Evolutionary conservation across 192 early-diverging fungal genomes (phyloP).

Genomic region (Gryganskiella cystojenkinii): DNA sequence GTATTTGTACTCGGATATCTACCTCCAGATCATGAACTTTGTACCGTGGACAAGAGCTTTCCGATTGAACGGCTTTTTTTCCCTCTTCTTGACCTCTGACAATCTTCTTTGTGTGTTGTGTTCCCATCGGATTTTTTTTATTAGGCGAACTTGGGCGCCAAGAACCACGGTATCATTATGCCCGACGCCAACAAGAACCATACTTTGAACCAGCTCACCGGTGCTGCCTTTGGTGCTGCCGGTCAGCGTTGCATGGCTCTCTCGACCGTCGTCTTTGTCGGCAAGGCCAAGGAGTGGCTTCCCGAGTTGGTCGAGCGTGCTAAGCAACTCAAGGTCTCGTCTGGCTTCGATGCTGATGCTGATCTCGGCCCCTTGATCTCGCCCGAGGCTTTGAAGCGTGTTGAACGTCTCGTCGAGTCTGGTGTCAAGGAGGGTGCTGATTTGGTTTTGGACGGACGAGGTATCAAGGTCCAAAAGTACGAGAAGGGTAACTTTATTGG

Average conservation of each 20-base stretch:
- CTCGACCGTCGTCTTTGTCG: constrained; percentile 92
- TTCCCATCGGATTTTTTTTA: constrained; percentile 1
- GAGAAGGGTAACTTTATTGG: constrained; percentile 95
- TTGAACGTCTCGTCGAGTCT: constrained; percentile 81
- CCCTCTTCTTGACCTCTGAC: neutral
- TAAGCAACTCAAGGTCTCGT: constrained; percentile 80
- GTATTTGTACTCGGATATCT: neutral
- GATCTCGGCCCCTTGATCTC: constrained; percentile 95
- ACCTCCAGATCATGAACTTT: no score
- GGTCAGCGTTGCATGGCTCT: constrained; percentile 99
- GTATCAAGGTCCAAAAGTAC: constrained; percentile 74
- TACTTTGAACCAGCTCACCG: constrained; percentile 90
- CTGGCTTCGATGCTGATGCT: constrained; percentile 85
- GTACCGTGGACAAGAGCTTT: no score
- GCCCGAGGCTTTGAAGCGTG: constrained; percentile 78
- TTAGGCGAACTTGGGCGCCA: constrained; percentile 92
- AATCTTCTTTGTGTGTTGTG: neutral
- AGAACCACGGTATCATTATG: constrained; percentile 97
- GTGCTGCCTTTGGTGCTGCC: constrained; percentile 97
- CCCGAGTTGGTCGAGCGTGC: constrained; percentile 92
- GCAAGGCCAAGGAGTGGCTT: constrained; percentile 84
- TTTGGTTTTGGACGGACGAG: constrained; percentile 90
- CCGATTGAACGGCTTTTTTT: neutral
- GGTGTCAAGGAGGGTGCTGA: constrained; percentile 89
- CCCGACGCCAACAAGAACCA: constrained; percentile 96